Evolutionary conservation across 306 rosid species (phyloP), one percentile per base, ranked within the genome.

Genomic region (Rosa persica): DNA sequence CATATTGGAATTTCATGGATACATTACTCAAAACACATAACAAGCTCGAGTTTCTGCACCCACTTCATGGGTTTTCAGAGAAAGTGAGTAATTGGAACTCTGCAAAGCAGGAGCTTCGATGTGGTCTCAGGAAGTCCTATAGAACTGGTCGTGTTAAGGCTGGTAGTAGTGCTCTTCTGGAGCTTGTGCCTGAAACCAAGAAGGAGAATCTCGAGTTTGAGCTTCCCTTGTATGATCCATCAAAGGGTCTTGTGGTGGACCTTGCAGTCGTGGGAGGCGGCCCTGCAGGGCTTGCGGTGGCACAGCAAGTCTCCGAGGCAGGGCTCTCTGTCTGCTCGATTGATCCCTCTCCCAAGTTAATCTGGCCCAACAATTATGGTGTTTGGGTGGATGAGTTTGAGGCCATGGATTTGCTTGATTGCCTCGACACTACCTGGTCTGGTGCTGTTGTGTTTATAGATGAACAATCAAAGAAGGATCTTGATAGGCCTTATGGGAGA

Each of bases 321-420:
- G 99, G 99, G 76, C 93, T 95, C 71, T 89, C 96, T 0, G 98
- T 95, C 77, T 95, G 98, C 47, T 86, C 95, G 4, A 90, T 95
- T 76, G 99, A 93, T 61, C 99, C 97, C 0, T 89, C 87, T 65
- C 99, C 99, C 27, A 87, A 91, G 67, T 82, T 95, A 25, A 91
- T 95, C 82, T 95, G 99, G 99, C 99, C 99, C 20, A 95, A 95
- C 77, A 95, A 93, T 78, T 95, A 95, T 82, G 99, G 99, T 44
- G 99, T 95, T 87, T 95, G 99, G 99, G 99, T 95, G 68, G 98
- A 95, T 87, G 99, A 95, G 72, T 95, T 95, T 82, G 98, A 95
- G 81, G 92, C 94, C 73, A 89, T 95, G 99, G 97, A 91, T 83
- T 83, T 95, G 78, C 94, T 95, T 42, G 99, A 95, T 76, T 95